These are phyloP conservation scores for Blastobotrys illinoisensis DNA, from an alignment of 1,139 yeast species.

Conservation along the genomic window DNA sequence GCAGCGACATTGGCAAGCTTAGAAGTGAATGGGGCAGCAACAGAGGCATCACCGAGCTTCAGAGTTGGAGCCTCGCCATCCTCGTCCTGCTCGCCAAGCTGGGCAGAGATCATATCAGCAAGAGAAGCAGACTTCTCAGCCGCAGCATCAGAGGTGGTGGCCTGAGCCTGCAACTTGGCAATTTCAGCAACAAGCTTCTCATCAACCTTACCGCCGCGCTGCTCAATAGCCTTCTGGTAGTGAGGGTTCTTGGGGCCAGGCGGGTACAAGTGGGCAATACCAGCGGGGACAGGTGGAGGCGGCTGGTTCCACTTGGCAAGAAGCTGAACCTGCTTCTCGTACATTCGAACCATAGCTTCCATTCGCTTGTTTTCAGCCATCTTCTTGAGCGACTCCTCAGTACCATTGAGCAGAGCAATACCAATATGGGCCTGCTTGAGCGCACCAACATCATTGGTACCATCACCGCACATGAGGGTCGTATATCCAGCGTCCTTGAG, in stretches of 20 bases:
- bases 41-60: conserved; percentile 97
- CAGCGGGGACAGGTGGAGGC: conserved; percentile 77
- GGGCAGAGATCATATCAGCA: conserved; percentile 69
- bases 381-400: conserved; percentile 89
- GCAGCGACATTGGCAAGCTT: conserved; percentile 88
- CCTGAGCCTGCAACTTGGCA: conserved; percentile 40
- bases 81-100: conserved; percentile 63
- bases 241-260: conserved; percentile 92
- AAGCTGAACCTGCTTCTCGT: conserved; percentile 77
- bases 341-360: conserved; percentile 60
- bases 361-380: conserved; percentile 74
- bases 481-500: conserved; percentile 85
- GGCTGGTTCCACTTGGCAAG: conserved; percentile 66
- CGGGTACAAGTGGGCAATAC: conserved; percentile 91
- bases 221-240: conserved; percentile 78
- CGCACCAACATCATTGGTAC: conserved; percentile 99
- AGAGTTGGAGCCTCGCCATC: conserved; percentile 87
- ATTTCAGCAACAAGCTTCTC: conserved; percentile 57
- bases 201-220: conserved; percentile 59
- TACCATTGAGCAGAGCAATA: conserved; percentile 93
- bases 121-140: conserved; percentile 47
- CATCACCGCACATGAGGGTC: conserved; percentile 99
- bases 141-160: conserved; percentile 29
- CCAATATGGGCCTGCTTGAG: conserved; percentile 98
- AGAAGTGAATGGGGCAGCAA: conserved; percentile 98